Percentiles rank a stretch among this genome's conserved stretches.
Evolutionary conservation across 768 basidiomycete genomes (phyloP).

Genomic region (Tubosaeta sp.): DNA sequence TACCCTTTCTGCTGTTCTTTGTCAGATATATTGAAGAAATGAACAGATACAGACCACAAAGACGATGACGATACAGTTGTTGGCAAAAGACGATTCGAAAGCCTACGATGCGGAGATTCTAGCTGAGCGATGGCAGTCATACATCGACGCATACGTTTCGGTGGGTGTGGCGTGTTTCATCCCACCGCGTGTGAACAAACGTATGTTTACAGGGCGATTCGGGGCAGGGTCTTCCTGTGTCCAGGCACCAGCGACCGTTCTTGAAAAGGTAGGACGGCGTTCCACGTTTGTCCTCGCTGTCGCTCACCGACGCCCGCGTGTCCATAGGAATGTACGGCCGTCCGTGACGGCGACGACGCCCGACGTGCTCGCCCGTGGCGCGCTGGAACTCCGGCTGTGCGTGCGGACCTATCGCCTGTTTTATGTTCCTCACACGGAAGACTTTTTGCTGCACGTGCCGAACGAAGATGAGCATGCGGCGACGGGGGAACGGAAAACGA

Average conservation of each 20-base stretch:
- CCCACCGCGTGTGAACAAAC: neutral
- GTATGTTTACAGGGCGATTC: slow-evolving; percentile 43
- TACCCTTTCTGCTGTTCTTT: neutral
- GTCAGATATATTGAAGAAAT: neutral
- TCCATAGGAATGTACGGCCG: slow-evolving; percentile 19
- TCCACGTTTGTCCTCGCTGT: neutral
- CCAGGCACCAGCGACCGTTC: slow-evolving; percentile 55
- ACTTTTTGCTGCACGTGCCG: slow-evolving; percentile 15
- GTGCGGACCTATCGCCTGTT: slow-evolving; percentile 38
- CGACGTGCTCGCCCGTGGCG: slow-evolving; percentile 49
- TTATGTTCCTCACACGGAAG: slow-evolving; percentile 25
- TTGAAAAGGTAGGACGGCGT: slow-evolving; percentile 50
- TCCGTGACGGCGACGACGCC: slow-evolving; percentile 29
- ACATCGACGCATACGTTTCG: slow-evolving; percentile 72
- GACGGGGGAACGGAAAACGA: neutral
- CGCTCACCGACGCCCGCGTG: neutral
- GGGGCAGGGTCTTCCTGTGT: slow-evolving; percentile 49
- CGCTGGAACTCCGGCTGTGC: slow-evolving; percentile 82
- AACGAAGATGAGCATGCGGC: slow-evolving; percentile 7
- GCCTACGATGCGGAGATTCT: slow-evolving; percentile 74
- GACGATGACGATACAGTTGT: slow-evolving; percentile 66
- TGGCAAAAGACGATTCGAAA: slow-evolving; percentile 75
- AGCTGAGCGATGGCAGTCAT: slow-evolving; percentile 74
- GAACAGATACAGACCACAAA: slow-evolving; percentile 60
- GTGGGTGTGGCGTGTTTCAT: slow-evolving; percentile 32